Evolutionary conservation across 768 basidiomycete species (phyloP).

Genomic region (Gloeopeniophorella convolvens): DNA sequence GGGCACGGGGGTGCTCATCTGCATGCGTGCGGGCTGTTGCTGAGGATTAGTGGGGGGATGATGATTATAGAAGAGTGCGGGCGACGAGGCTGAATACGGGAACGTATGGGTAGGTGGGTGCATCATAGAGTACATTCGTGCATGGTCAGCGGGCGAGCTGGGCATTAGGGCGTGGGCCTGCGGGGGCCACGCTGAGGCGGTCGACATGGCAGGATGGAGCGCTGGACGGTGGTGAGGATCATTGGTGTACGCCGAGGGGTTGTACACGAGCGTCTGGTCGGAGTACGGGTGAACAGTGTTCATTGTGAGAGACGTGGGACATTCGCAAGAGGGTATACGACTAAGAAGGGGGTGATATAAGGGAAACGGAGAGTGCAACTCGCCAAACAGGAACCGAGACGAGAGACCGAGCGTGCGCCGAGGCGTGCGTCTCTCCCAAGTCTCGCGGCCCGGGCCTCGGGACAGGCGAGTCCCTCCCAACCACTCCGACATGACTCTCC

Average conservation of each 20-base stretch:
- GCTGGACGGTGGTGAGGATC: conserved; percentile 18
- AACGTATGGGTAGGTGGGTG: conserved; percentile 22
- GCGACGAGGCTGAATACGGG: conserved; percentile 20
- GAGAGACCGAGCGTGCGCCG: neutral
- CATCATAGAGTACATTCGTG: conserved; percentile 23
- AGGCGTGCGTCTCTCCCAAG: neutral
- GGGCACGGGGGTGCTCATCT: conserved; percentile 10
- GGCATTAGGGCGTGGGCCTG: conserved; percentile 20
- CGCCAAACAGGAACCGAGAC: neutral
- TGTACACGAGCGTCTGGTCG: conserved; percentile 15
- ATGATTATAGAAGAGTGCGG: conserved; percentile 17
- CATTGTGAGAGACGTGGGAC: conserved; percentile 18
- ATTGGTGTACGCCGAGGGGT: conserved; percentile 19
- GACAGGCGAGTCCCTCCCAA: too few relatives aligned
- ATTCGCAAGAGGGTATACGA: conserved; percentile 17
- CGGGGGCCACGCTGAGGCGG: conserved; percentile 22
- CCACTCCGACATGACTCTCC: neutral
- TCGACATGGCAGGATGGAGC: conserved; percentile 13
- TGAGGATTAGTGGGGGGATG: conserved; percentile 11
- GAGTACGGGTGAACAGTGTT: conserved; percentile 19
- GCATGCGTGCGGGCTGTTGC: conserved; percentile 11
- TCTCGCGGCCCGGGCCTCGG: too few relatives aligned
- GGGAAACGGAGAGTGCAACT: neutral
- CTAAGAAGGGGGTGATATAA: conserved; percentile 15
- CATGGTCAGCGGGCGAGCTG: conserved; percentile 18